Evolutionary conservation across 805 yeast genomes (phyloP), one percentile per base, ranked within the genome.

Genomic region (Lipomyces yamadae): DNA sequence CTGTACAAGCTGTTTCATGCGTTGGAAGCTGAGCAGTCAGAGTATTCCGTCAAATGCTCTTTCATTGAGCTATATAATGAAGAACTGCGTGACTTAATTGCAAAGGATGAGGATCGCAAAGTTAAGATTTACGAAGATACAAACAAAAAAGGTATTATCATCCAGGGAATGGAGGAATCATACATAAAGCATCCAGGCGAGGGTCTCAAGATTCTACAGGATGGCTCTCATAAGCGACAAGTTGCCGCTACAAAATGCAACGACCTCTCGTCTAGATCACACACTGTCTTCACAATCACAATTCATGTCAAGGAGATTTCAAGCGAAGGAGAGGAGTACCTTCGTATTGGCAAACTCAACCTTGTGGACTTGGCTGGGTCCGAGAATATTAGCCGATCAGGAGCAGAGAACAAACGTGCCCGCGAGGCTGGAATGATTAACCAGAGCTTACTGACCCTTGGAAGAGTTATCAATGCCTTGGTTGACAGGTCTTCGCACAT

Each of bases 311-410:
- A 84, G 62, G 83, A 82, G 68, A 81, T 81, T 59, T 80, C 83
- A 1, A 74, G 80, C 1, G 82, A 84, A 2, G 83, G 83, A 3
- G 85, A 84, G 72, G 87, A 85, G 64, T 72, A 80, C 32, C 82
- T 83, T 67, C 79, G 86, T 70, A 78, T 81, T 53, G 88, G 92
- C 4, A 91, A 91, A 74, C 83, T 91, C 75, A 91, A 92, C 74
- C 79, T 92, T 30, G 98, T 94, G 4, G 98, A 94, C 79, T 81
- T 94, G 70, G 99, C 98, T 0, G 98, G 99, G 0, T 90, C 97
- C 4, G 99, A 94, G 76, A 93, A 93, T 75, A 88, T 94, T 62
- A 85, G 82, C 70, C 81, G 92, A 73, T 90, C 97, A 0, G 99
- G 99, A 2, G 97, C 98, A 0, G 82, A 86, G 32, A 87, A 90